phyloP scores from a whole-genome alignment of 2,329 filamentous ascomycete genomes.

The Biscogniauxia mediterranea region DNA sequence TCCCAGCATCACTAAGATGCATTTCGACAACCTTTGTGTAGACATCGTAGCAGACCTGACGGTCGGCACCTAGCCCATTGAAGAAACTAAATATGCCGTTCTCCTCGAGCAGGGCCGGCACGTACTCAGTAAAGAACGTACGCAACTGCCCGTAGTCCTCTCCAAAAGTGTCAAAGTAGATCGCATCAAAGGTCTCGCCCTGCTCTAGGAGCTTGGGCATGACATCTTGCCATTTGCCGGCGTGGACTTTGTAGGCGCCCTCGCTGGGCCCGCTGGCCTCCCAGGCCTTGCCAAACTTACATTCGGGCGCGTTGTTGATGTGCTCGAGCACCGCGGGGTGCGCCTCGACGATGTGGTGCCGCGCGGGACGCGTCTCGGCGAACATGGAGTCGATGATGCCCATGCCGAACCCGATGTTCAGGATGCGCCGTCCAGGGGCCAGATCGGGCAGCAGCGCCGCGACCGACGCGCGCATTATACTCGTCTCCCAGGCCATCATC shows the following conservation, averaged over 20 bases:
- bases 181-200: slow-evolving; percentile 74
- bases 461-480: slow-evolving; percentile 79
- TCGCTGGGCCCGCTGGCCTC: slow-evolving; percentile 53
- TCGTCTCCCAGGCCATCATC: slow-evolving; percentile 92
- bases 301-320: slow-evolving; percentile 43
- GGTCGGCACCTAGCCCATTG: slow-evolving; percentile 88
- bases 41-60: slow-evolving; percentile 92
- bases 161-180: slow-evolving; percentile 98
- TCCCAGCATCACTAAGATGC: slow-evolving; percentile 82
- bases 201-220: slow-evolving; percentile 65
- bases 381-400: slow-evolving; percentile 82
- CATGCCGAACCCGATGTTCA: slow-evolving; percentile 91
- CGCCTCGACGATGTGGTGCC: slow-evolving; percentile 84
- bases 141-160: slow-evolving; percentile 87
- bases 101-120: slow-evolving; percentile 73
- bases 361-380: slow-evolving; percentile 61
- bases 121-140: slow-evolving; percentile 82
- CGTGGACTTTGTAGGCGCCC: slow-evolving; percentile 70
- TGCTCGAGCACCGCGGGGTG: slow-evolving; percentile 74
- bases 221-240: slow-evolving; percentile 79
- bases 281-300: slow-evolving; percentile 56
- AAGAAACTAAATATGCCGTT: slow-evolving; percentile 81
- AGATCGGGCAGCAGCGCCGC: slow-evolving; percentile 54
- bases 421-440: slow-evolving; percentile 59
- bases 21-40: slow-evolving; percentile 91